Evolutionary conservation across 495 filamentous ascomycete genomes (phyloP), one percentile per base, ranked within the genome.

Genomic region (Aspergillus cavernicola): DNA sequence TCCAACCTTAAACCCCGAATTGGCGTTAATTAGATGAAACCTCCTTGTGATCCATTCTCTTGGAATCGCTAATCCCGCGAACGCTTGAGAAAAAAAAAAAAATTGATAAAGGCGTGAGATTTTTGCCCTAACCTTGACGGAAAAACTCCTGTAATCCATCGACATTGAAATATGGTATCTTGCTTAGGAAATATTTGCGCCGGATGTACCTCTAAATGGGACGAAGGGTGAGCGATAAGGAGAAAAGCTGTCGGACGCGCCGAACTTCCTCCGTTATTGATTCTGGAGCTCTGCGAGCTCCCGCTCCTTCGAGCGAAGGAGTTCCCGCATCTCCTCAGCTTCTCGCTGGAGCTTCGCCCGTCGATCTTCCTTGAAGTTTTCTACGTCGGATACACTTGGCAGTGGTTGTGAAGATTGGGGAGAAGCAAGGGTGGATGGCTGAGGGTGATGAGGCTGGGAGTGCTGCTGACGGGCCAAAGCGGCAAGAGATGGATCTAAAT

Each of bases 271-370:
- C 22, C 28, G 45, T 62, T 22, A 62, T 62, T 56, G 59, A 7
- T 67, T 64, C 43, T 68, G 77, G 57, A 90, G 66, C 59, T 86
- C 86, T 22, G 86, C 86, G 51, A 95, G 66, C 52, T 95, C 89
- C 45, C 84, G 78, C 67, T 95, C 89, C 63, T 89, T 92, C 19
- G 82, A 83, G 16, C 80, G 77, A 31, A 96, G 69, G 62, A 85
- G 72, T 60, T 87, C 83, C 26, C 88, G 79, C 80, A 95, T 92
- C 50, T 76, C 73, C 62, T 92, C 86, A 0, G 85, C 81, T 67
- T 96, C 89, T 3, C 83, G 76, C 62, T 86, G 80, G 46, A 95
- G 70, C 54, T 82, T 75, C 18, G 81, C 81, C 26, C 86, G 77
- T 44, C 83, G 77, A 46, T 89, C 86, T 8, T 79, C 73, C 44